These are phyloP conservation scores for Phytophthora sansomeana DNA, from an alignment of 352 stramenopile species.

Conservation along the genomic window DNA sequence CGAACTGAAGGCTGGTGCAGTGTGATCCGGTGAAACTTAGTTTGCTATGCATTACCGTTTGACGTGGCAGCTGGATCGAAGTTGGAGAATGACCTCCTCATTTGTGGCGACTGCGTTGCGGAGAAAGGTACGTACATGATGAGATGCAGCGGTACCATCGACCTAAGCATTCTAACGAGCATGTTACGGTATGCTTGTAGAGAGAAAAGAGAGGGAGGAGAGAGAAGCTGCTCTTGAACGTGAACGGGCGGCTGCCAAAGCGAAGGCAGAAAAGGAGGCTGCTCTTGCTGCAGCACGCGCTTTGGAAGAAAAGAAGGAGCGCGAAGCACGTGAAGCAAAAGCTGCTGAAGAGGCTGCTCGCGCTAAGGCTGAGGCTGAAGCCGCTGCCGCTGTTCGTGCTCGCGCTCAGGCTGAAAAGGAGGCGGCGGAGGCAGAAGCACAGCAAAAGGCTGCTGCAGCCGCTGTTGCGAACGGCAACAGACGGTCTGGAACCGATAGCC, in stretches of 20 bases:
- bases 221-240: slow-evolving; percentile 51
- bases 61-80: slow-evolving; percentile 46
- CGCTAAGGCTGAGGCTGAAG: slow-evolving; percentile 45
- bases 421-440: slow-evolving; percentile 36
- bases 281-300: slow-evolving; percentile 56
- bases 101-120: slow-evolving; percentile 63
- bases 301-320: slow-evolving; percentile 56
- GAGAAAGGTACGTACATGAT: slow-evolving; percentile 46
- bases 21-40: neutral
- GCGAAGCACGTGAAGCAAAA: slow-evolving; percentile 40
- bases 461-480: slow-evolving; percentile 42
- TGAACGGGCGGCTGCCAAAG: slow-evolving; percentile 52
- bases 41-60: slow-evolving; percentile 4
- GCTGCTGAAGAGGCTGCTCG: slow-evolving; percentile 47
- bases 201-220: slow-evolving; percentile 61
- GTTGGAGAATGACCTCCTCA: slow-evolving; percentile 61
- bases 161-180: neutral
- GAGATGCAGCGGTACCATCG: neutral
- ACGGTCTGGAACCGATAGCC: slow-evolving; percentile 33
- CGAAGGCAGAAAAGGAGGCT: slow-evolving; percentile 60
- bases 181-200: slow-evolving; percentile 19
- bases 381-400: slow-evolving; percentile 32
- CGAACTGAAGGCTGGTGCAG: neutral
- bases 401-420: slow-evolving; percentile 42
- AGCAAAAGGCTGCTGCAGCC: slow-evolving; percentile 37